Conservation (phyloP, 2,329 filamentous ascomycete genomes). For the Sporothrix brasiliensis region DNA sequence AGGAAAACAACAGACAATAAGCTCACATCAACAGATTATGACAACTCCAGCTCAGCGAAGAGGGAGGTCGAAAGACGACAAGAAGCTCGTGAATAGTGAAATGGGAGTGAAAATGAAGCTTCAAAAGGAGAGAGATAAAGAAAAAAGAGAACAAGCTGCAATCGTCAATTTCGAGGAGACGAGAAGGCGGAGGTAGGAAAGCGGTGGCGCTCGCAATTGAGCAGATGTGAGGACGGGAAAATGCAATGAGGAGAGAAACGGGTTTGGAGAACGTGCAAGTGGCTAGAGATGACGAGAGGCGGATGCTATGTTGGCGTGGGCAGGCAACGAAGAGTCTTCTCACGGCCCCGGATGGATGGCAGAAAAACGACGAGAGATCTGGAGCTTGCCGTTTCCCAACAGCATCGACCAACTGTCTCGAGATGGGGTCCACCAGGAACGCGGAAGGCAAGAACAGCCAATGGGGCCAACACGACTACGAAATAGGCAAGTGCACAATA, state of each 20-base stretch:
- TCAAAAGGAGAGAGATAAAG: background rate
- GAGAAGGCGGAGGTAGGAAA: conserved; percentile 9
- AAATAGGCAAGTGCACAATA: conserved; percentile 25
- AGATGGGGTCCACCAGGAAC: conserved; percentile 12
- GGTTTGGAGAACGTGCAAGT: conserved; percentile 42
- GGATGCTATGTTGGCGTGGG: conserved; percentile 14
- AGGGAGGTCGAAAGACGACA: conserved; percentile 34
- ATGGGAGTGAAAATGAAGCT: background rate
- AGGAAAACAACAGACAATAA: background rate
- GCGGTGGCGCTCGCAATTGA: conserved; percentile 16
- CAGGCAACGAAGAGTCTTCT: conserved; percentile 14
- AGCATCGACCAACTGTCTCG: conserved; percentile 22
- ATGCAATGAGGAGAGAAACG: conserved; percentile 8
- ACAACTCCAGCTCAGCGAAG: conserved; percentile 38
- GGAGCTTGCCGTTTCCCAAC: conserved; percentile 34
- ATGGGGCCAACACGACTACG: background rate
- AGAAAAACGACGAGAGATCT: conserved; percentile 13
- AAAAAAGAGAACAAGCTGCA: background rate
- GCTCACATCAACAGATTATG: conserved; percentile 29
- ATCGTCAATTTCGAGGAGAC: background rate
- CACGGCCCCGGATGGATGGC: conserved; percentile 32
- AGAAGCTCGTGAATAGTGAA: conserved; percentile 10
- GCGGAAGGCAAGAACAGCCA: conserved; percentile 23
- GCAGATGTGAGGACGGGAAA: conserved; percentile 20
- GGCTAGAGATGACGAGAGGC: conserved; percentile 1